Evolutionary conservation across 805 yeast genomes (phyloP).

Genomic region (Candida yuanshanica): DNA sequence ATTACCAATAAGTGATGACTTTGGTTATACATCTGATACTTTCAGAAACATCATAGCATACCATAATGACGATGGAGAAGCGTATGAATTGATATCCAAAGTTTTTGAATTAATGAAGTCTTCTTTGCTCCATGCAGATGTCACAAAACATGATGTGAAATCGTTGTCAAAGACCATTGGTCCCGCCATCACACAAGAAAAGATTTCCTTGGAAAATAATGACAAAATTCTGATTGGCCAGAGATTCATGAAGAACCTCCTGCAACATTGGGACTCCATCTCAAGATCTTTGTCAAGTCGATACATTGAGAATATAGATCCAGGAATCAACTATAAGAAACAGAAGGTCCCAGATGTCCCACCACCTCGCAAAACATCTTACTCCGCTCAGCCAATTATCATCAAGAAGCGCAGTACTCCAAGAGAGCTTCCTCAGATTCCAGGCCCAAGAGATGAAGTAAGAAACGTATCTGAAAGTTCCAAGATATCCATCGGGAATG

Average conservation of each 20-base stretch:
- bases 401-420: neutral
- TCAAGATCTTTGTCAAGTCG: slow-evolving; percentile 7
- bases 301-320: neutral
- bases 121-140: slow-evolving; percentile 30
- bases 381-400: neutral
- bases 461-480: neutral
- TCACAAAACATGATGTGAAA: slow-evolving; percentile 37
- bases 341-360: slow-evolving; percentile 6
- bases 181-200: slow-evolving; percentile 52
- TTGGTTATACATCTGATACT: slow-evolving; percentile 34
- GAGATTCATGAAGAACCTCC: slow-evolving; percentile 46
- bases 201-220: slow-evolving; percentile 34
- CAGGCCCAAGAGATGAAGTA: neutral
- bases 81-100: slow-evolving; percentile 30
- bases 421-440: neutral
- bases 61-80: slow-evolving; percentile 15
- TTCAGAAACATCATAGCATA: slow-evolving; percentile 30
- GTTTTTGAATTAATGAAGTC: slow-evolving; percentile 43
- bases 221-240: slow-evolving; percentile 46
- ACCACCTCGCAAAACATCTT: slow-evolving; percentile 3
- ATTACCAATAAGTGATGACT: slow-evolving; percentile 49
- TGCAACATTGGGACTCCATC: slow-evolving; percentile 44
- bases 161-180: slow-evolving; percentile 20
- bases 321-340: slow-evolving; percentile 4
- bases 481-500: neutral